phyloP scores from a whole-genome alignment of 2,329 filamentous ascomycete species.

The Monilinia vaccinii-corymbosi region DNA sequence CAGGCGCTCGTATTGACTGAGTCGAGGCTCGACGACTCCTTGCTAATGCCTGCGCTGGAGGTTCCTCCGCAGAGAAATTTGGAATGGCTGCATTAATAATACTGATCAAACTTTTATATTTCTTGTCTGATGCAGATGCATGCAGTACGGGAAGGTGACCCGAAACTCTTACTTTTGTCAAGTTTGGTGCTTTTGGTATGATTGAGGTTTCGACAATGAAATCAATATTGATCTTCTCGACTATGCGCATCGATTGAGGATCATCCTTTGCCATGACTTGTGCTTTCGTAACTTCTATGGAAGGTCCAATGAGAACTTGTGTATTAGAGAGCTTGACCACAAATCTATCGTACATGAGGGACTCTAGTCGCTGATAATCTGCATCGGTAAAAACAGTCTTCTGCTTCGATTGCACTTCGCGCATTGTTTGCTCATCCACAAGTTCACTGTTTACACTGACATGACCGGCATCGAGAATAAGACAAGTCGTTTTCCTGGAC shows the following conservation, averaged over 20 bases:
- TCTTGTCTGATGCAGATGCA: conserved; percentile 83
- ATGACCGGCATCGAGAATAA: conserved; percentile 94
- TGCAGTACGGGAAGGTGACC: conserved; percentile 89
- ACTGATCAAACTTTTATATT: conserved; percentile 96
- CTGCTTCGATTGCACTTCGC: conserved; percentile 85
- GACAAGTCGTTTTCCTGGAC: conserved; percentile 67
- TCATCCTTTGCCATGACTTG: conserved; percentile 64
- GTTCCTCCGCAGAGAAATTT: conserved; percentile 53
- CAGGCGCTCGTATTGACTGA: conserved; percentile 14
- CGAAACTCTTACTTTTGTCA: conserved; percentile 85
- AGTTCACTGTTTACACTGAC: conserved; percentile 90
- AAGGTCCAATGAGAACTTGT: conserved; percentile 89
- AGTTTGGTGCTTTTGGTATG: conserved; percentile 85
- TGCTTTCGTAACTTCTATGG: conserved; percentile 79
- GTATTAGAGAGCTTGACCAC: conserved; percentile 87
- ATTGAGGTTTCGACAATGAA: conserved; percentile 96
- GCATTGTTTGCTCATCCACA: conserved; percentile 82
- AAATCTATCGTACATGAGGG: conserved; percentile 97
- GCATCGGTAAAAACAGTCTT: conserved; percentile 78
- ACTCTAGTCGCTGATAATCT: conserved; percentile 80
- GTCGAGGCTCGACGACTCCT: conserved; percentile 8
- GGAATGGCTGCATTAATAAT: conserved; percentile 93
- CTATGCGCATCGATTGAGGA: conserved; percentile 70
- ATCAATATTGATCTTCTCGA: conserved; percentile 95
- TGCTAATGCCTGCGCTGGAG: conserved; percentile 15